Evolutionary conservation across 371 early-diverging fungal genomes (phyloP).

Genomic region (Massospora cicadina): DNA sequence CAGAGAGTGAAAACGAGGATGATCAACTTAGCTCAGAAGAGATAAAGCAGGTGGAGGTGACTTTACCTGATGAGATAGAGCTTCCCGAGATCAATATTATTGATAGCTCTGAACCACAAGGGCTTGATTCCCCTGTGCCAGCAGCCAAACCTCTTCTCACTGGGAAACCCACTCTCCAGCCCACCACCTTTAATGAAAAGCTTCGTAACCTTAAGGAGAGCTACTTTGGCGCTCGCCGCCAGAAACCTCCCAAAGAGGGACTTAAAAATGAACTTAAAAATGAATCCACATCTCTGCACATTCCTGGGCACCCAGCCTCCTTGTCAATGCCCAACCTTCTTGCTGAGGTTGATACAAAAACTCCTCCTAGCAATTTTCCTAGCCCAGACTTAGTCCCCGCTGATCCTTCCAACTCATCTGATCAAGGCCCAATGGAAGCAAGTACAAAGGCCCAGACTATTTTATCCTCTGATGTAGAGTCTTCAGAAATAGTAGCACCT

Average conservation of each 20-base stretch:
- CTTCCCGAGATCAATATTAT: neutral
- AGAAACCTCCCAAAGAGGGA: neutral
- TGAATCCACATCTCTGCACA: neutral
- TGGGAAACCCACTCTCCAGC: neutral
- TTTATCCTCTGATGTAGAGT: neutral
- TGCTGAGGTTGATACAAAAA: neutral
- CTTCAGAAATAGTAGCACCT: neutral
- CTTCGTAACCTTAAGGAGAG: neutral
- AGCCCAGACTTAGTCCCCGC: neutral
- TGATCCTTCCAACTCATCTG: neutral
- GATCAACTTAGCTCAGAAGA: neutral
- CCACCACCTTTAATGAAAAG: neutral
- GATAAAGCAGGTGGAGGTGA: neutral
- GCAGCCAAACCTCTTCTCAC: neutral
- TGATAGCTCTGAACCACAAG: neutral
- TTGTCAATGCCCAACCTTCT: neutral
- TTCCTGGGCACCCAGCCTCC: neutral
- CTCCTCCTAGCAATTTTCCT: neutral
- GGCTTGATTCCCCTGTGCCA: neutral
- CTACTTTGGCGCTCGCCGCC: slow-evolving; percentile 3
- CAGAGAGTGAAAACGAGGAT: neutral
- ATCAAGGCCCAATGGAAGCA: neutral
- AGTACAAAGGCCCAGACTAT: neutral
- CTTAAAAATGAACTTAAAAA: neutral
- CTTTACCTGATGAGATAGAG: neutral